Evolutionary conservation across 306 rosid species (phyloP).

Genomic region (Castanopsis chinensis): DNA sequence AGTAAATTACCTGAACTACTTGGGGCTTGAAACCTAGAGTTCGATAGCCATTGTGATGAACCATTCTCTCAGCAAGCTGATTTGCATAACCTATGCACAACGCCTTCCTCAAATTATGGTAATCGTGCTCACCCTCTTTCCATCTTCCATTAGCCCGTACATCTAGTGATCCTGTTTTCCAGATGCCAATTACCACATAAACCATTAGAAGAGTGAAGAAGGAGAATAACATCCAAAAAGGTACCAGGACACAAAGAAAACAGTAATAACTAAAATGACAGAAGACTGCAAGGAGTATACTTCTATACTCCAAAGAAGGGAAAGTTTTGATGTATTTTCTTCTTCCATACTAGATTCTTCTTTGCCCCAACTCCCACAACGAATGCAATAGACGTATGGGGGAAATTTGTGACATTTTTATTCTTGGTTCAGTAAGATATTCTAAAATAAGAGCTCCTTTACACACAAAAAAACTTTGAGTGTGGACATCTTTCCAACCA

Average conservation of each 20-base stretch:
- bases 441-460: not conserved
- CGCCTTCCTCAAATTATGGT: slow-evolving; percentile 78
- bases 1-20: slow-evolving; percentile 75
- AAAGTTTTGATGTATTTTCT: not conserved
- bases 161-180: slow-evolving; percentile 57
- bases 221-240: slow-evolving; percentile 1
- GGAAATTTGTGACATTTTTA: not conserved
- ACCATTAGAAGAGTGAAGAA: not conserved
- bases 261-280: slow-evolving; percentile 1
- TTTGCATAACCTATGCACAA: slow-evolving; percentile 88
- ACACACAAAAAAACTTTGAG: not conserved
- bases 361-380: not conserved
- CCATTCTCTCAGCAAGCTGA: slow-evolving; percentile 96
- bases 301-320: not conserved
- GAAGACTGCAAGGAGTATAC: slow-evolving; percentile 1
- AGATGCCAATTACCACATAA: slow-evolving; percentile 10
- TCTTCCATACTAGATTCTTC: not conserved
- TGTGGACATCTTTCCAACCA: not conserved
- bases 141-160: slow-evolving; percentile 46
- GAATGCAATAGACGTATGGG: not conserved
- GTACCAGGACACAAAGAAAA: not conserved
- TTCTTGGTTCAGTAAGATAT: not conserved
- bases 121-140: slow-evolving; percentile 47
- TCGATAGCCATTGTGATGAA: slow-evolving; percentile 94
- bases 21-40: slow-evolving; percentile 86